phyloP scores from a whole-genome alignment of 805 yeast species.

The Zygoascus biomembranicola region DNA sequence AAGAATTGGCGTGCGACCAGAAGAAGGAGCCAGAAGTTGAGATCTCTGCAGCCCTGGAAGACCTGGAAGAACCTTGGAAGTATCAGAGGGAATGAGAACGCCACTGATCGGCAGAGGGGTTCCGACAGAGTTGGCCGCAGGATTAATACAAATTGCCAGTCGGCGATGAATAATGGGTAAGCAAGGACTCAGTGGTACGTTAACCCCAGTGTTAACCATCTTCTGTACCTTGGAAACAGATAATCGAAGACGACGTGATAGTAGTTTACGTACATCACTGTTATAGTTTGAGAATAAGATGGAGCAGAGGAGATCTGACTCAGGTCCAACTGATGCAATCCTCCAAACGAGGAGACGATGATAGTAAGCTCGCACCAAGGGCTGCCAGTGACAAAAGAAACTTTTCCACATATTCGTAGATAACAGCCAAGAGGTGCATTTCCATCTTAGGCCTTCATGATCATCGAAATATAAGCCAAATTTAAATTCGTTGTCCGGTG shows the following conservation, averaged over 20 bases:
- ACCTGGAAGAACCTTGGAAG: neutral
- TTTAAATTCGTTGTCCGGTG: neutral
- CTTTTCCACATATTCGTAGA: conserved; percentile 43
- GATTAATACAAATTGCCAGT: conserved; percentile 19
- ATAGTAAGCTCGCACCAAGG: conserved; percentile 64
- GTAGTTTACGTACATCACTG: conserved; percentile 20
- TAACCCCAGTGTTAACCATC: conserved; percentile 7
- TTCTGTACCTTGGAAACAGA: conserved; percentile 12
- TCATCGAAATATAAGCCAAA: conserved; percentile 8
- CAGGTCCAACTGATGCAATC: conserved; percentile 30
- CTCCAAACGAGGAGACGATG: conserved; percentile 63
- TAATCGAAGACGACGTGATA: conserved; percentile 16
- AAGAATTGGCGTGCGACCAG: neutral
- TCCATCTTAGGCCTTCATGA: conserved; percentile 37
- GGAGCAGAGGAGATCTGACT: conserved; percentile 18
- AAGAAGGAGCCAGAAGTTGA: neutral
- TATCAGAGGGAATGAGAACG: neutral
- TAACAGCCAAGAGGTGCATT: conserved; percentile 48
- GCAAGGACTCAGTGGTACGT: conserved; percentile 16
- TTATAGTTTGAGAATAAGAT: conserved; percentile 21
- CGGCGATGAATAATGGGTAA: conserved; percentile 26
- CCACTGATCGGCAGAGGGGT: neutral
- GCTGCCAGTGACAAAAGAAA: conserved; percentile 72
- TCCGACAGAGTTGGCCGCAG: conserved; percentile 9
- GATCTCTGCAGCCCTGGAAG: neutral